Evolutionary conservation across 371 early-diverging fungal genomes (phyloP).

Genomic region (Apophysomyces variabilis): DNA sequence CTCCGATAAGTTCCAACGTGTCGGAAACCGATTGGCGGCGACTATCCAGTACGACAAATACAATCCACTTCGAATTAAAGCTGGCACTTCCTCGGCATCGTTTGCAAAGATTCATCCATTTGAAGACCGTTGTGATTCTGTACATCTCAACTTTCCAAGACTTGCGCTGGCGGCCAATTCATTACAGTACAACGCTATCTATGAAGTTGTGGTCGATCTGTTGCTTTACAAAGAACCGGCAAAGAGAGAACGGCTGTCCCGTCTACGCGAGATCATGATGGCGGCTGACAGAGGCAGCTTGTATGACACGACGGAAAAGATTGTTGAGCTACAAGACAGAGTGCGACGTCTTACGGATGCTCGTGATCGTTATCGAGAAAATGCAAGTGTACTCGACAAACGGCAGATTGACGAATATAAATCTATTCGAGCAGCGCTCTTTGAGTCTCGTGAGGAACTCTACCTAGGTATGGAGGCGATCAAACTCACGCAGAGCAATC

Average conservation of each 20-base stretch:
- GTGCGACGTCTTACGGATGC: conserved; percentile 47
- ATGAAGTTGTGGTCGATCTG: conserved; percentile 77
- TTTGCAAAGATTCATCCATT: conserved; percentile 45
- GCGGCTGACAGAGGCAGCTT: conserved; percentile 67
- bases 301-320: conserved; percentile 59
- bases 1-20: conserved; percentile 68
- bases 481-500: conserved; percentile 43
- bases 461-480: conserved; percentile 74
- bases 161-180: conserved; percentile 74
- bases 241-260: conserved; percentile 69
- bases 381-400: conserved; percentile 27
- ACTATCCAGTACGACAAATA: conserved; percentile 79
- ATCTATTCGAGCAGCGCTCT: conserved; percentile 29
- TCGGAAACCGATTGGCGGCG: conserved; percentile 75
- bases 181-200: conserved; percentile 71
- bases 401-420: conserved; percentile 37
- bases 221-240: conserved; percentile 84
- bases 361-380: conserved; percentile 42
- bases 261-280: conserved; percentile 76
- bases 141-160: conserved; percentile 70
- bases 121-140: conserved; percentile 63
- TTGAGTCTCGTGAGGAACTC: conserved; percentile 63
- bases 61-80: conserved; percentile 75
- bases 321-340: conserved; percentile 69
- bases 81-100: conserved; percentile 11